Evolutionary conservation across 345 rosid genomes (phyloP).

Genomic region (Syzygium aromaticum): DNA sequence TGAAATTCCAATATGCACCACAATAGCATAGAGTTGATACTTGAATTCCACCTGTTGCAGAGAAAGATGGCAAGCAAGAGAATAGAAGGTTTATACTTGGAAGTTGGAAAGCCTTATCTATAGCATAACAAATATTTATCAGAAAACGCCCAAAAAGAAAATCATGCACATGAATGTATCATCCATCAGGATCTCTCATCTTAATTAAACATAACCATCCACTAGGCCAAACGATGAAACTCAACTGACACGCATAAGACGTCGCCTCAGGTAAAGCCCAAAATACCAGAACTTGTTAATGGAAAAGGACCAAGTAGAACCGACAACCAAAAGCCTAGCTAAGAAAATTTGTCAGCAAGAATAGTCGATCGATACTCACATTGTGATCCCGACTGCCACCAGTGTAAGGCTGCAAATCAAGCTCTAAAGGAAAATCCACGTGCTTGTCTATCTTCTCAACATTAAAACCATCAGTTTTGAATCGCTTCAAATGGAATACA

Average conservation of each 20-base stretch:
- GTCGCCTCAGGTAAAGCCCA: not conserved
- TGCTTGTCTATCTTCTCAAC: conserved; percentile 72
- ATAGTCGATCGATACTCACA: conserved; percentile 26
- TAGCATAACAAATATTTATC: not conserved
- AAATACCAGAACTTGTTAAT: not conserved
- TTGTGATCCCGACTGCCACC: conserved; percentile 6
- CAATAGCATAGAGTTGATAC: conserved; percentile 67
- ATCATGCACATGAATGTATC: not conserved
- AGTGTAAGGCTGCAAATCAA: conserved; percentile 70
- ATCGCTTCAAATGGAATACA: conserved; percentile 79
- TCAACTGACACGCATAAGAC: not conserved
- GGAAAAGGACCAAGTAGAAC: not conserved
- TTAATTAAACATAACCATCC: not conserved
- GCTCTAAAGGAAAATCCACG: conserved; percentile 66
- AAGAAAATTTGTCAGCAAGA: not conserved
- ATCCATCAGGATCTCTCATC: not conserved
- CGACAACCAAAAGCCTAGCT: not conserved
- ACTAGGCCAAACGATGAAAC: not conserved
- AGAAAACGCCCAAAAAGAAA: not conserved
- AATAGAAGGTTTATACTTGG: not conserved
- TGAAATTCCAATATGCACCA: conserved; percentile 55
- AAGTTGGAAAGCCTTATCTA: not conserved
- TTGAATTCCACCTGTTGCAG: conserved; percentile 32
- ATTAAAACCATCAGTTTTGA: conserved; percentile 56
- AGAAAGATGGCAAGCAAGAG: not conserved